Evolutionary conservation across 306 rosid genomes (phyloP).

Genomic region (Quercus variabilis): DNA sequence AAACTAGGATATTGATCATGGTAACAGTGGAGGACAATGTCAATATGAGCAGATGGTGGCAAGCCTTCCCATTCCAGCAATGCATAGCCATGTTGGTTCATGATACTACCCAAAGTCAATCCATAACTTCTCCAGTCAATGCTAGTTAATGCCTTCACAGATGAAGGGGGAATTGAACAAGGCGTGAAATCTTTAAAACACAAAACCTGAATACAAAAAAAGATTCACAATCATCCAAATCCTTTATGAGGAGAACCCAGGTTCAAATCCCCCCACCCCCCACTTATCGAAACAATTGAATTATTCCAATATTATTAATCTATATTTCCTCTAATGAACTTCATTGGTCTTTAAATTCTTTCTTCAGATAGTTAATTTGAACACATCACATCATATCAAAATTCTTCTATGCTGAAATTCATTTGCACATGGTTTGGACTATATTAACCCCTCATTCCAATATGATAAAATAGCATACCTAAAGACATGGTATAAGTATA

Average conservation of each 20-base stretch:
- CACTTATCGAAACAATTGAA: too few relatives aligned
- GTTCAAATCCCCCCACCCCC: too few relatives aligned
- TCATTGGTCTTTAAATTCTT: not conserved
- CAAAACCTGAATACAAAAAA: constrained; percentile 51
- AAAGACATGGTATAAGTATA: not conserved
- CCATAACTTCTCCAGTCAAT: constrained; percentile 83
- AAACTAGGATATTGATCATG: constrained; percentile 54
- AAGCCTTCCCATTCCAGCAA: constrained; percentile 70
- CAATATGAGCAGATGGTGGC: constrained; percentile 51
- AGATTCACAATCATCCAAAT: constrained; percentile 14
- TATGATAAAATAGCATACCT: not conserved
- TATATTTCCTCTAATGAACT: not conserved
- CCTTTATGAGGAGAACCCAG: not conserved
- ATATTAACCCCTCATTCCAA: not conserved
- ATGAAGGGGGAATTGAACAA: constrained; percentile 43
- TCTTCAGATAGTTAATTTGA: not conserved
- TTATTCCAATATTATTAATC: not conserved
- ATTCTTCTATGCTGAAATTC: not conserved
- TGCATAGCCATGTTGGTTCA: constrained; percentile 48
- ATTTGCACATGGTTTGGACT: not conserved
- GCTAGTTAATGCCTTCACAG: constrained; percentile 61
- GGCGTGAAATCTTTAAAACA: constrained; percentile 70
- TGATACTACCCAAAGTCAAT: constrained; percentile 46
- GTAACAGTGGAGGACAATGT: constrained; percentile 73
- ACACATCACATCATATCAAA: not conserved